Base-by-base conservation (phyloP, 2,329 filamentous ascomycete genomes). In the Triangularia verruculosa region DNA sequence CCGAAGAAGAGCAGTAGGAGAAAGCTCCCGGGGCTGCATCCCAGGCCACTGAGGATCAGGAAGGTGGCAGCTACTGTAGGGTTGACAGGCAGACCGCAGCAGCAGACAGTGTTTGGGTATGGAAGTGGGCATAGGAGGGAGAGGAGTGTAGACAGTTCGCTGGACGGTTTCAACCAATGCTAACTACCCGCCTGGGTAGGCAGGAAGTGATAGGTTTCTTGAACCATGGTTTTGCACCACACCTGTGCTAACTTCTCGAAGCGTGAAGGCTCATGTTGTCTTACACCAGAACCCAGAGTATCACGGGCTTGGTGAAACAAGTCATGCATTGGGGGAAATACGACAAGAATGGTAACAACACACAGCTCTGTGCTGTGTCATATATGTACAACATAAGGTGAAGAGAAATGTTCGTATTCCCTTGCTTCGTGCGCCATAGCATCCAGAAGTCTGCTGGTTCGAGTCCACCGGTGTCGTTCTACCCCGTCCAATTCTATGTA, bases 1-100 rank as follows among this genome's bases (percentile, higher is more conserved):
- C 57, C 57, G 9, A 59, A 59, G n/a, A 59, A 59, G n/a, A 59
- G 57, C 39, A 59, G 57, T 11, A 52, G 25, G 39, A 59, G 57
- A n/a, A 52, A 30, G 25, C 25, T 59, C 24, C 24, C 39, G 11
- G 57, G 57, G 1, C 22, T 59, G 39, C 39, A 59, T 30, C 57
- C 57, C 30, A 17, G 34, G 25, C 57, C 57, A 15, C 12, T 59
- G 39, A 52, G 39, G 57, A 59, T 59, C 20, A 27, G 39, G 20
- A 59, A 59, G 57, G 39, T 52, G 57, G 22, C 22, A 15, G 13
- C 32, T 30, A 17, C 13, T 6, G 56, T 43, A 25, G 12, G 17
- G 4, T 3, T 39, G 15, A 15, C 13, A n/a, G 17, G 15, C 6
- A 47, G 30, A 11, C 12, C 22, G 17, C 20, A 47, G 22, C 30